A percentile compares a stretch with the other conserved stretches of the same genome.
Evolutionary conservation across 805 yeast species (phyloP).

Genomic region (Starmerella scarabaei): DNA sequence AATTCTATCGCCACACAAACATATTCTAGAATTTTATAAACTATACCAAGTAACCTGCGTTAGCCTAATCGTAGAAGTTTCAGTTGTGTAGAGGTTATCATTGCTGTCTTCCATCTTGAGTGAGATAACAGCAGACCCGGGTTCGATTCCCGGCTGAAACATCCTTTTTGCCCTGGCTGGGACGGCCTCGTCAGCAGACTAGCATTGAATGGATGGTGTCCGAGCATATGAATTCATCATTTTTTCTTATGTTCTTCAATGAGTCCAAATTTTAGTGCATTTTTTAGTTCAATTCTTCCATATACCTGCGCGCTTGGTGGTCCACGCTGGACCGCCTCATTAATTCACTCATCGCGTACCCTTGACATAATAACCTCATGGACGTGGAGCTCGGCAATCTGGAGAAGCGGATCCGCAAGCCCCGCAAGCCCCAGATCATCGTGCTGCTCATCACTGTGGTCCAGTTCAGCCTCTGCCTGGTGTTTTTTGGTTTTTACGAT

Average conservation of each 20-base stretch:
- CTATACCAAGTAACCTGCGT: background rate
- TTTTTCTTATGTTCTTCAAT: too few species aligned
- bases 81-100: constrained; percentile 89
- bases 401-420: constrained; percentile 20
- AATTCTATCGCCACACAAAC: too few species aligned
- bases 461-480: constrained; percentile 20
- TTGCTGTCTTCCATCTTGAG: constrained; percentile 62
- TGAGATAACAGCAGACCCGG: constrained; percentile 68
- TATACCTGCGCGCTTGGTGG: too few species aligned
- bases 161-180: background rate
- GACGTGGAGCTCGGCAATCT: constrained; percentile 19
- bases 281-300: too few species aligned
- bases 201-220: too few species aligned
- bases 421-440: constrained; percentile 16
- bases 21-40: too few species aligned
- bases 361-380: too few species aligned
- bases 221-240: too few species aligned
- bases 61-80: constrained; percentile 32
- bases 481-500: constrained; percentile 20
- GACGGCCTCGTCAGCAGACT: too few species aligned
- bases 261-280: too few species aligned
- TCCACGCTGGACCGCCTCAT: too few species aligned
- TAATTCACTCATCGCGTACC: too few species aligned
- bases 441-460: constrained; percentile 14
- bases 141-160: constrained; percentile 73